Evolutionary conservation across 1,284 basidiomycete genomes (phyloP), one percentile per base, ranked within the genome.

Genomic region (Earliella scabrosa): DNA sequence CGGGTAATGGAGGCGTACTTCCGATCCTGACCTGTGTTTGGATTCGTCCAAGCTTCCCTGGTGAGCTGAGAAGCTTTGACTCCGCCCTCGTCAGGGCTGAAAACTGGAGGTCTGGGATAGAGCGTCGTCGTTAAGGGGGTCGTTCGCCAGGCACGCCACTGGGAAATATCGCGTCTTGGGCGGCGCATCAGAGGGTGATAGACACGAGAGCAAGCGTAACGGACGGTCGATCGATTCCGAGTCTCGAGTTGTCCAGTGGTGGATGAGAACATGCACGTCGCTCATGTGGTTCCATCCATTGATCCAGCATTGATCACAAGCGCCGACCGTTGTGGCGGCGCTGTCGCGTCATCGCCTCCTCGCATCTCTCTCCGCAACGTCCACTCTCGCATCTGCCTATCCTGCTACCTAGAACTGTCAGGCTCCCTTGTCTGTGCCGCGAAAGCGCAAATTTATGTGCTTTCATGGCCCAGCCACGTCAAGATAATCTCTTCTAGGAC

Each of bases 171-270:
- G 23, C 18, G 36, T 4, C 21, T 20, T 34, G 16, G 36, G 36
- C 6, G 11, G 36, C 3, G 27, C 36, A 29, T 32, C 24, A 24
- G 16, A 36, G 50, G 40, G 23, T 45, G 45, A 52, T 46, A 35
- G 45, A 41, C 44, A 53, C 36, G 32, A 29, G 35, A 29, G 5
- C 32, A 29, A 34, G 44, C 27, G 27, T 32, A 45, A 29, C 26
- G 21, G 43, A 39, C 43, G 45, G 50, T 45, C 44, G 44, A 52
- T 52, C 44, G 50, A 46, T 13, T 27, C 34, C 13, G 31, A 31
- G 31, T 23, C n/a, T 20, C n/a, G 24, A 21, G 45, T 11, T 31
- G 6, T 13, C 20, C 35, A 21, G 29, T 13, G 29, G 29, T 16
- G 45, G 31, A 41, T 18, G 21, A 18, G 4, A 18, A 24, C 14